These are phyloP conservation scores for Blastocystis hominis DNA, from an alignment of 352 stramenopile genomes.

Conservation along the genomic window DNA sequence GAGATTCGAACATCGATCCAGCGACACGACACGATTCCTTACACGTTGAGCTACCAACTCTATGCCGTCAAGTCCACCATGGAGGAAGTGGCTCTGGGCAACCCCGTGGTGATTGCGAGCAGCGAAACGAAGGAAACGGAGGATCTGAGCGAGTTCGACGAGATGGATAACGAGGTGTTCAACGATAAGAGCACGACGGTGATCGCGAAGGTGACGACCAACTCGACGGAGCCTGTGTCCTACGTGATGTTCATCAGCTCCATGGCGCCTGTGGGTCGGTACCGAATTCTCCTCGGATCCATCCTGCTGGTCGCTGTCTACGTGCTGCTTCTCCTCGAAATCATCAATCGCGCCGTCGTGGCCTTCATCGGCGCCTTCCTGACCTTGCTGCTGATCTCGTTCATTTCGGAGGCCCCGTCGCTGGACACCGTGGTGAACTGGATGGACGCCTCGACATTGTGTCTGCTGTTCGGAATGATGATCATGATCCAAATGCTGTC, in stretches of 20 bases:
- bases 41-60: not conserved
- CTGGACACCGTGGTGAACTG: slow-evolving; percentile 60
- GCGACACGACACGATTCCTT: not conserved
- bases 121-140: not conserved
- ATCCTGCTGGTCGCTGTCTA: slow-evolving; percentile 65
- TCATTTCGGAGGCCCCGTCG: slow-evolving; percentile 62
- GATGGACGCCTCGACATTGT: slow-evolving; percentile 62
- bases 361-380: slow-evolving; percentile 65
- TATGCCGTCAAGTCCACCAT: not conserved
- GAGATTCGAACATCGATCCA: slow-evolving; percentile 24
- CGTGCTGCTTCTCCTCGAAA: slow-evolving; percentile 64
- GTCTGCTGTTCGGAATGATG: slow-evolving; percentile 68
- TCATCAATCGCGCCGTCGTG: slow-evolving; percentile 66
- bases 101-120: not conserved
- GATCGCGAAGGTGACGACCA: slow-evolving; percentile 22
- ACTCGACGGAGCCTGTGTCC: slow-evolving; percentile 26
- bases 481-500: slow-evolving; percentile 65
- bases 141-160: slow-evolving; percentile 5
- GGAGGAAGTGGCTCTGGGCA: not conserved
- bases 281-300: slow-evolving; percentile 52
- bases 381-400: slow-evolving; percentile 64
- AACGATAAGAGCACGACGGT: not conserved
- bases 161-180: not conserved
- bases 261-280: slow-evolving; percentile 40
- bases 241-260: slow-evolving; percentile 42